Base-by-base conservation (phyloP, 2,329 filamentous ascomycete species). In the Cercospora sp. region DNA sequence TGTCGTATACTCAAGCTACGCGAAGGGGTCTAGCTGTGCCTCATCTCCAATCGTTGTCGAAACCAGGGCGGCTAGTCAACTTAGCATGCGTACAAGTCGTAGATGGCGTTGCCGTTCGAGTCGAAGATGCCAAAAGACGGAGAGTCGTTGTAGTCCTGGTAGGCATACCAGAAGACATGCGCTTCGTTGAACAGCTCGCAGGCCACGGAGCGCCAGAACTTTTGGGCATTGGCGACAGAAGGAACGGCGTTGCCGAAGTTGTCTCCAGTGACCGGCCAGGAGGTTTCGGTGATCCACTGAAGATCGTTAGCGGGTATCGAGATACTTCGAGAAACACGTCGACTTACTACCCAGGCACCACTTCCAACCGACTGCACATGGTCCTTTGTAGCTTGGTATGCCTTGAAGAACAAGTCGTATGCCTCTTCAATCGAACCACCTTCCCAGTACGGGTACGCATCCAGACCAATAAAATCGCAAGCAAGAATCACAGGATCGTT, bases 391-490 rank as follows among this genome's bases (percentile, higher is more conserved):
- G 74, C 75, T 30, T 78, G 69, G 51, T 81, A 76, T 12, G 75
- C 74, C 13, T 79, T 65, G 78, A 80, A 82, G 80, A 90, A 90
- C 63, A 88, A 83, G 64, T 79, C 76, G 69, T 80, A 82, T 7
- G 84, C 82, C 74, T 87, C 84, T 65, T 85, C 81, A 74, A 90
- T 88, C 74, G 85, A 82, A 74, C 78, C 82, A 75, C 80, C 83
- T 80, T 90, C 85, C 80, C 87, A 90, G 83, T 89, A 90, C 31
- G 88, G 87, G 77, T 89, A 90, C 75, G 87, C 87, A 72, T 90
- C 87, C 45, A 88, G 84, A 60, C 88, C 88, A 66, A 90, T 77
- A 78, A 86, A 90, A 81, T 91, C 89, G 69, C 86, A 82, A 64
- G 87, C 87, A 67, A 86, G 81, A 70, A 90, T 83, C 67, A 91